Evolutionary conservation across 176 grass and related monocot genomes (phyloP).

Genomic region (Aegilops tauschii): DNA sequence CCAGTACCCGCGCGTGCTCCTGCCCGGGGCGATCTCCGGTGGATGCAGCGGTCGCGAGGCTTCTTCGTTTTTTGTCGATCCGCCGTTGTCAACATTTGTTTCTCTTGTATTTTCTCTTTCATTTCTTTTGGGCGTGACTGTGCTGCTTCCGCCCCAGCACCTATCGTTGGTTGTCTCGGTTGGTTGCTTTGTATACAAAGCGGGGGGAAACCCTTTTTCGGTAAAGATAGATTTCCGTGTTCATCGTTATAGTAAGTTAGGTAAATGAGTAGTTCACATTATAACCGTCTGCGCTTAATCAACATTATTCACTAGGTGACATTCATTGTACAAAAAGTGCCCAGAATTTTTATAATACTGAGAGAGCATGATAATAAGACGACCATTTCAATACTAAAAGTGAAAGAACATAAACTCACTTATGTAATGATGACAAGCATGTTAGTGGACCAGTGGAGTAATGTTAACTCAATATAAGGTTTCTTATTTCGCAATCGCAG

Average conservation of each 20-base stretch:
- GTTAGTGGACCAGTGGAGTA: neutral
- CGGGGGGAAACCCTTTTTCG: too few species aligned
- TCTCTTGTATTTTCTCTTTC: too few species aligned
- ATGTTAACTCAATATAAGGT: slow-evolving; percentile 7
- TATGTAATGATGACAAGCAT: neutral
- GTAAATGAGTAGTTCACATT: neutral
- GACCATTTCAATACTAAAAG: neutral
- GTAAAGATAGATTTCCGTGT: neutral
- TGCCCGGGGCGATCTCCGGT: too few species aligned
- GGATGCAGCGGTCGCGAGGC: too few species aligned
- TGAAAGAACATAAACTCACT: neutral
- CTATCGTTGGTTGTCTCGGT: too few species aligned
- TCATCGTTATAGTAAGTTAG: neutral
- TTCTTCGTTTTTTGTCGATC: too few species aligned
- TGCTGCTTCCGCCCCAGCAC: too few species aligned
- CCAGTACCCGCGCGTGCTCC: too few species aligned
- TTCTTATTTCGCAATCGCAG: neutral
- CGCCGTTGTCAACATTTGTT: too few species aligned
- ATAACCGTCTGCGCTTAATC: neutral
- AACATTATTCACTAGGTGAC: neutral
- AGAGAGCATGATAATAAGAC: neutral
- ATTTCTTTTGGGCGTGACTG: too few species aligned
- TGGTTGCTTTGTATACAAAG: too few species aligned
- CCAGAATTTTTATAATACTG: neutral
- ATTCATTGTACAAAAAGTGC: neutral